Base-by-base conservation (phyloP, 805 yeast species). In the Saccharomycopsis guyanensis region DNA sequence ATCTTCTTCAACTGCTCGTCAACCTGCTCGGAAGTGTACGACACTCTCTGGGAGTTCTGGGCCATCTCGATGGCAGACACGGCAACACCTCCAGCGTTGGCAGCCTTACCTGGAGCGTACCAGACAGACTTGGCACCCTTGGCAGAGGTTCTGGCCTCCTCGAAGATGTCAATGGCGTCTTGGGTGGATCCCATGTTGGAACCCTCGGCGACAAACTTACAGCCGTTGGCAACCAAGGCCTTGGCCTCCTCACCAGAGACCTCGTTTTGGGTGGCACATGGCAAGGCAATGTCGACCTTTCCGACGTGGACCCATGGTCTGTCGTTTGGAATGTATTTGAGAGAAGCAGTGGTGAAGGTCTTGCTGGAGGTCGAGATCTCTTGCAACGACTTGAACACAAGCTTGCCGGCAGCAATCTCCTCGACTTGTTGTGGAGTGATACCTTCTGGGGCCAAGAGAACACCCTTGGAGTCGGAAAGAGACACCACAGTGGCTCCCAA, bases 21-120 rank as follows among this genome's bases (percentile, higher is more conserved):
- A 59, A 91, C 97, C 72, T 86, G 87, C 75, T 88, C 96, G 51
- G 80, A 59, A 54, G 95, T 77, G 97, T 97, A 93, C 57, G 71
- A 69, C 56, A 80, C 78, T 76, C 97, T 85, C 66, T 84, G 94
- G 50, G 97, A 86, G 86, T 91, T 93, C 76, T 91, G 98, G 56
- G 97, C 97, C 98, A 91, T 93, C 77, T 91, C 98, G 57, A 91
- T 78, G 64, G 97, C 97, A 50, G 96, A 87, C 49, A 89, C 97
- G 50, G 96, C 95, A 59, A 91, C 98, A 81, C 98, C 98, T 73
- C 97, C 98, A 73, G 94, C 84, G 81, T 91, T 91, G 62, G 97
- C 91, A 59, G 97, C 97, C 80, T 91, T 91, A 72, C 97, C 97
- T 66, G 97, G 97, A 61, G 95, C 97, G 72, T 89, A 91, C 98